phyloP scores from a whole-genome alignment of 2,329 filamentous ascomycete species.

The Sporothrix curviconia region DNA sequence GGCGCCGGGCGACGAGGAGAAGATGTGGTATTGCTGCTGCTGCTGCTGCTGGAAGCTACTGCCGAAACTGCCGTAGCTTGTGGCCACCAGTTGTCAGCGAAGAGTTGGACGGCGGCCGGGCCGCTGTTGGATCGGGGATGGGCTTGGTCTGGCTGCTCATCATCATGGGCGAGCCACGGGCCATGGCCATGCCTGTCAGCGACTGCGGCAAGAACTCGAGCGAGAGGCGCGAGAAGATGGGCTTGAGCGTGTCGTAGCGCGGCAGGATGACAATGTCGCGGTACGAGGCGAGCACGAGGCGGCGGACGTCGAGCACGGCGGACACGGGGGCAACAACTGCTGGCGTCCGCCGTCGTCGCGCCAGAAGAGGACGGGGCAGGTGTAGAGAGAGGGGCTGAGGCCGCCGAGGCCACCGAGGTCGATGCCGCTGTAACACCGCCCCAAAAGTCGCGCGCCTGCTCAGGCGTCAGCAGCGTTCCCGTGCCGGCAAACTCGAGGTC shows the following conservation, averaged over 20 bases:
- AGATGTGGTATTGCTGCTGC: constrained; percentile 27
- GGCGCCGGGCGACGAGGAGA: constrained; percentile 45
- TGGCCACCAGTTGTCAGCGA: constrained; percentile 8
- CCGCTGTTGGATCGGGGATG: constrained; percentile 38
- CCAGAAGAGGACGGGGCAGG: no score
- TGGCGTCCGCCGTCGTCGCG: no score
- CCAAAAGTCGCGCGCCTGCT: constrained; percentile 88
- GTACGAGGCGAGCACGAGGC: constrained; percentile 80
- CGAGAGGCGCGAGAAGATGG: constrained; percentile 81
- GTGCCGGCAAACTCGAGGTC: constrained; percentile 88
- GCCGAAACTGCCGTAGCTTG: constrained; percentile 19
- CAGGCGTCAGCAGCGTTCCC: constrained; percentile 68
- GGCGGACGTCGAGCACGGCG: constrained; percentile 71
- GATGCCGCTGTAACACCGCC: constrained; percentile 49
- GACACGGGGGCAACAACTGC: constrained; percentile 42
- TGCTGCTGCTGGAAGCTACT: constrained; percentile 14
- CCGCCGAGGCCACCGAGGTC: constrained; percentile 21
- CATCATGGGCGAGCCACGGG: neutral
- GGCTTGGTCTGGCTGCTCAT: constrained; percentile 36
- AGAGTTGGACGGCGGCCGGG: constrained; percentile 20
- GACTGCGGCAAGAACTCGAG: constrained; percentile 65
- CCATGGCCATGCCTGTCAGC: constrained; percentile 40
- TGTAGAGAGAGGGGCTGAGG: no score
- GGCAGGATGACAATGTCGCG: constrained; percentile 84
- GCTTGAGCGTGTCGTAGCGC: constrained; percentile 80